Evolutionary conservation across 2,329 filamentous ascomycete genomes (phyloP).

Genomic region (Rutstroemia sp.): DNA sequence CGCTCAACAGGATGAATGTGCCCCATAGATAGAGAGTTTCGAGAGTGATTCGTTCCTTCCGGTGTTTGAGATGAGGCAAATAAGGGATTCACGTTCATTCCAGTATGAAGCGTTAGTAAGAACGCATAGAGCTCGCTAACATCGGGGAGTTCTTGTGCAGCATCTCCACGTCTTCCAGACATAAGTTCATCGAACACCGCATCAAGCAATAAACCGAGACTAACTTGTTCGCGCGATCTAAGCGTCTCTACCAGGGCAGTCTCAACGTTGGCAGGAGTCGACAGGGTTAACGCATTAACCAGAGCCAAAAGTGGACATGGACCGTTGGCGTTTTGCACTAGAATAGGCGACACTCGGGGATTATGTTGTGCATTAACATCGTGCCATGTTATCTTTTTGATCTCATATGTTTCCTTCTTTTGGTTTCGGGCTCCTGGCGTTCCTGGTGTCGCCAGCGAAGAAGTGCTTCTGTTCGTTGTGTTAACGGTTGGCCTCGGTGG

Average conservation of each 20-base stretch:
- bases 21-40: slow-evolving; percentile 42
- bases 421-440: slow-evolving; percentile 14
- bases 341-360: slow-evolving; percentile 71
- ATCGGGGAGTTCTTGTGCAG: slow-evolving; percentile 64
- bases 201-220: slow-evolving; percentile 75
- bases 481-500: slow-evolving; percentile 20
- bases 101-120: slow-evolving; percentile 80
- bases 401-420: slow-evolving; percentile 71
- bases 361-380: slow-evolving; percentile 54
- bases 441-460: slow-evolving; percentile 13
- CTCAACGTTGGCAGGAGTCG: slow-evolving; percentile 58
- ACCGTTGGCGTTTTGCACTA: slow-evolving; percentile 90
- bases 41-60: slow-evolving; percentile 26
- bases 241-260: slow-evolving; percentile 74
- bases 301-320: slow-evolving; percentile 89
- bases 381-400: slow-evolving; percentile 85
- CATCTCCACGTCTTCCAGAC: slow-evolving; percentile 59
- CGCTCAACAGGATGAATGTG: slow-evolving; percentile 45
- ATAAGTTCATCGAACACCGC: slow-evolving; percentile 92
- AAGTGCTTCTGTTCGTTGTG: slow-evolving; percentile 11
- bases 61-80: slow-evolving; percentile 56
- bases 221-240: slow-evolving; percentile 77
- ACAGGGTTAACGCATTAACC: slow-evolving; percentile 84
- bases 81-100: slow-evolving; percentile 95
- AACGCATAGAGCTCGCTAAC: slow-evolving; percentile 84